A percentile compares a stretch with the other conserved stretches of the same genome.
Conservation (phyloP, 495 filamentous ascomycete species). For the Aspergillus incahuasiensis region DNA sequence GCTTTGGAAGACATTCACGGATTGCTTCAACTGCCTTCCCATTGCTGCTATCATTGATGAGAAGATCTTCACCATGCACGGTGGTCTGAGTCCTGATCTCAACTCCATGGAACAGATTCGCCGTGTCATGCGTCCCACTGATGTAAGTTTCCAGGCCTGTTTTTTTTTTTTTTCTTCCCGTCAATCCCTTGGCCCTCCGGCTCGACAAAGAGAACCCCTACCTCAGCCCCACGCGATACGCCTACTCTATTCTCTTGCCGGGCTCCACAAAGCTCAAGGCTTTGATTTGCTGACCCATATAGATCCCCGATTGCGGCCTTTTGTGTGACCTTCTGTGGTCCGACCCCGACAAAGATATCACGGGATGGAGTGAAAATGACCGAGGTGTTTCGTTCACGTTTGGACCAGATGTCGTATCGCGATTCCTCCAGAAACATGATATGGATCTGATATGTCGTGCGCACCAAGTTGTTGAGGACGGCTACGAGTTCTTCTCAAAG, state of each 20-base stretch:
- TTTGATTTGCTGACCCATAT: conserved; percentile 47
- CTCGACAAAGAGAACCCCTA: not conserved
- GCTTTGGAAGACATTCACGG: conserved; percentile 99
- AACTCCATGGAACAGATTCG: conserved; percentile 99
- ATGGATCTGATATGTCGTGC: conserved; percentile 99
- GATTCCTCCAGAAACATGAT: conserved; percentile 98
- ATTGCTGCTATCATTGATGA: conserved; percentile 99
- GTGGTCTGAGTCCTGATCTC: conserved; percentile 91
- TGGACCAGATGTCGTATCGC: conserved; percentile 96
- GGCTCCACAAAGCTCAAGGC: conserved; percentile 35
- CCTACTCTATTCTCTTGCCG: conserved; percentile 22
- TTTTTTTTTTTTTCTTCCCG: conserved; percentile 10
- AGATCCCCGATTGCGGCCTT: conserved; percentile 98
- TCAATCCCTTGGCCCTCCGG: not conserved
- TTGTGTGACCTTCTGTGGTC: conserved; percentile 98
- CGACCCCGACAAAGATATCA: conserved; percentile 99
- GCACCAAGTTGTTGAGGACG: conserved; percentile 98
- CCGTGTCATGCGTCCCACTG: conserved; percentile 96
- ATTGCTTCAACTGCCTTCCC: conserved; percentile 99
- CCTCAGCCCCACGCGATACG: not conserved
- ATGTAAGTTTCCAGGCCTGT: conserved; percentile 62
- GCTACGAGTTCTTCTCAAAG: conserved; percentile 99
- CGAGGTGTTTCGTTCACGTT: conserved; percentile 98
- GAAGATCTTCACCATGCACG: conserved; percentile 99
- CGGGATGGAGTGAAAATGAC: conserved; percentile 99